Evolutionary conservation across 1,139 yeast species (phyloP), one percentile per base, ranked within the genome.

Genomic region (Kluyveromyces sp.): DNA sequence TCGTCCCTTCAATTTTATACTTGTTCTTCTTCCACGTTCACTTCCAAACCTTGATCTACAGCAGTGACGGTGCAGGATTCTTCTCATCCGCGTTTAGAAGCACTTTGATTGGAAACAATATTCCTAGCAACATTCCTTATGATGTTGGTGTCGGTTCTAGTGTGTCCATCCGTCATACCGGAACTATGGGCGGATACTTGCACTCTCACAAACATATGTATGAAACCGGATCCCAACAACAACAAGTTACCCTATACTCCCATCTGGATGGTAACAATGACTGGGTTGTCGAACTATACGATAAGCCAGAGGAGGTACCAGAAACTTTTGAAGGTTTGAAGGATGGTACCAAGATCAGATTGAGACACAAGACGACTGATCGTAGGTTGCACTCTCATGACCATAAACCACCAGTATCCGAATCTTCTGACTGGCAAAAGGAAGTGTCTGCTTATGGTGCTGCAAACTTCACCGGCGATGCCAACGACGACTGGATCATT

Each of bases 351-450:
- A 77, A 85, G 60, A 78, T 94, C 53, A 79, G 96, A 66, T 73
- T 94, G 58, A 70, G 68, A 56, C 98, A 94, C 66, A 61, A 70
- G 40, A 61, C 68, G 44, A 78, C 95, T 20, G 72, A 74, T 43
- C 80, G 92, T 62, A 80, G 98, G 69, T 75, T 94, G 60, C 98
- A 94, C 66, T 85, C 97, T 22, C 98, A 94, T 63, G 97, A 92
- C 64, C 85, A 86, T 62, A 83, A 94, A 61, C 89, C 97, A 20
- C 95, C 96, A 16, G 95, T 89, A 22, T 74, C 89, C 49, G 89
- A 83, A 61, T 81, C 82, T 55, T 54, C 58, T 35, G 98, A 92
- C 60, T 94, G 96, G 94, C 95, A 88, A 68, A 86, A 86, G 66
- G 99, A 94, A 69, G 95, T 79, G 22, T 79, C 95, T 15, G 80